Percentiles rank a stretch among this genome's conserved stretches.
Conservation (phyloP, 768 basidiomycete species). For the Trametes cingulata region DNA sequence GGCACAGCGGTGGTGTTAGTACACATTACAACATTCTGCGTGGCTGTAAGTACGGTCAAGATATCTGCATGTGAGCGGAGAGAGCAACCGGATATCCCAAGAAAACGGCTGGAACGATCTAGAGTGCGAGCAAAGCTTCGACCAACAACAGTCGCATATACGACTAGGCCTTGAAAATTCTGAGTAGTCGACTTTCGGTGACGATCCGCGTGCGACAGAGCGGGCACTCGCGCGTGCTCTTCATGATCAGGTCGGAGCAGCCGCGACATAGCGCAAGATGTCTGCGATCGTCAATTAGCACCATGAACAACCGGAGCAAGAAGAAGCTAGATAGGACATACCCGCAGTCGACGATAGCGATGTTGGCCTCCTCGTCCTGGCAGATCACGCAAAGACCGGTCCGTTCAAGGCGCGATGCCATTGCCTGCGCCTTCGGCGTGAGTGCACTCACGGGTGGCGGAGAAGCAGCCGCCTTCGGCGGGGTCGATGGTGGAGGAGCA, state of each 20-base stretch:
- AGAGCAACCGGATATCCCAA: too few species aligned
- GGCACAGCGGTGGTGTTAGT: too few species aligned
- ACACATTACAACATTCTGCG: too few species aligned
- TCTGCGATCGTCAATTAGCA: conserved; percentile 37
- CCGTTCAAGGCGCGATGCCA: conserved; percentile 52
- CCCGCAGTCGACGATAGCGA: conserved; percentile 95
- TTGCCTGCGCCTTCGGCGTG: conserved; percentile 41
- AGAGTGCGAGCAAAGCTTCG: too few species aligned
- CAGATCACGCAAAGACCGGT: conserved; percentile 88
- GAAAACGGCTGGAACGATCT: too few species aligned
- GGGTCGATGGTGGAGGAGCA: conserved; percentile 15
- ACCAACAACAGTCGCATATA: neutral
- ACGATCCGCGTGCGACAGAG: conserved; percentile 88
- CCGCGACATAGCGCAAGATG: conserved; percentile 77
- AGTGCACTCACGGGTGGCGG: conserved; percentile 33
- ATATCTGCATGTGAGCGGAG: too few species aligned
- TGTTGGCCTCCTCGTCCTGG: conserved; percentile 92
- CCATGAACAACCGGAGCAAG: too few species aligned
- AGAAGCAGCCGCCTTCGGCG: conserved; percentile 21
- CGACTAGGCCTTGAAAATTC: conserved; percentile 62
- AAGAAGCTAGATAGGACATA: too few species aligned
- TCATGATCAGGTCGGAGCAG: conserved; percentile 80
- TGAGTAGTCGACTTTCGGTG: conserved; percentile 74
- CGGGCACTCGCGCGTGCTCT: conserved; percentile 83
- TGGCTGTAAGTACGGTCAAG: too few species aligned